Base-by-base conservation (phyloP, 495 filamentous ascomycete genomes). In the Aspergillus taichungensis region DNA sequence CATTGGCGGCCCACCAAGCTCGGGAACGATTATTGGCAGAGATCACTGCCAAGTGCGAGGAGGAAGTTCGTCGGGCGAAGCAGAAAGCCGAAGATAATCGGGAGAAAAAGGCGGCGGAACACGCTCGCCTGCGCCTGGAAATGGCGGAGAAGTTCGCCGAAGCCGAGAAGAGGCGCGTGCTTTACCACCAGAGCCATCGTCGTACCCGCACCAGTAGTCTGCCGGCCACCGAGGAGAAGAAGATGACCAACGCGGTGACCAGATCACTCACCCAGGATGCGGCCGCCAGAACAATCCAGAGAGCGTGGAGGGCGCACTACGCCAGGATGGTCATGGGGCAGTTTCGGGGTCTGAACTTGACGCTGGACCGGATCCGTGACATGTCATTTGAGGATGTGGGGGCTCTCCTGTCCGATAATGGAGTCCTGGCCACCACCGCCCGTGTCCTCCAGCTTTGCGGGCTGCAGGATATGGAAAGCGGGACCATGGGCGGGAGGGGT, bases 31-130 rank as follows among this genome's bases (percentile, higher is more conserved):
- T 95, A 40, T 64, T 98, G 14, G 92, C 89, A 0, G 88, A 95
- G 62, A 94, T 97, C 27, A 85, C 90, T 8, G 92, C 91, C 32
- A 82, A 82, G 55, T 97, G 94, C 60, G 91, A 94, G 42, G 91
- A 90, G 59, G 92, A 98, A 64, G 92, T 98, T 38, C 85, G 85
- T 53, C 76, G 90, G 37, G 92, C 94, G 41, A 98, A 98, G 73
- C 84, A 85, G 38, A 77, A 95, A 37, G 92, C 92, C 3, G 87
- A 94, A 68, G 91, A 83, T 46, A 90, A 87, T 67, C 87, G 90
- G 58, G 89, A 91, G 67, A 84, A 85, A 59, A 83, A 91, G 50
- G 88, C 92, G 46, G 84, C 87, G 35, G 89, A 97, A 48, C 79
- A 88, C 52, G 78, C 75, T 54, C 84, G 82, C 50, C 61, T 91